Evolutionary conservation across 108 stramenopile genomes (phyloP).

Genomic region (Schizochytrium sp.): DNA sequence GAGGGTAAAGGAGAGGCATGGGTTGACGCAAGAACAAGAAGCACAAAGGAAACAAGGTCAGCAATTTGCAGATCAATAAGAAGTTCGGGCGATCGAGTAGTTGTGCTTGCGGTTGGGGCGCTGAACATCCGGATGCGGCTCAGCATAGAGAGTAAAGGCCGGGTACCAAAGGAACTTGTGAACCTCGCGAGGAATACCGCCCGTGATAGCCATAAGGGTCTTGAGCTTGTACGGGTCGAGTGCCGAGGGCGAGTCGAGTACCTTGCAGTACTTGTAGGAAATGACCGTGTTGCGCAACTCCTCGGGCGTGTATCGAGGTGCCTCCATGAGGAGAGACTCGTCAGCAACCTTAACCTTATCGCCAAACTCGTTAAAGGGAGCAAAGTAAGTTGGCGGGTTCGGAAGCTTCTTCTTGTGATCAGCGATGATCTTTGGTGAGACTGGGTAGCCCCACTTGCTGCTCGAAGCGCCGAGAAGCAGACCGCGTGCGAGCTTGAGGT

Average conservation of each 20-base stretch:
- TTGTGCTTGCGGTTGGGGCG: neutral
- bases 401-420: neutral
- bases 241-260: neutral
- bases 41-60: too few species aligned
- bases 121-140: neutral
- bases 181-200: neutral
- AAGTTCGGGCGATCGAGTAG: neutral
- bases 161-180: neutral
- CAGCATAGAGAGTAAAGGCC: neutral
- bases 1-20: too few species aligned
- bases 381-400: neutral
- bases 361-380: constrained; percentile 65
- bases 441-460: neutral
- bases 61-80: too few species aligned
- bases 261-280: neutral
- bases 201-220: neutral
- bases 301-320: neutral
- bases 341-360: constrained; percentile 81
- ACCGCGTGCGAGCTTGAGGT: neutral
- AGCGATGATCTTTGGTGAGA: neutral
- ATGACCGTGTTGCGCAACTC: neutral
- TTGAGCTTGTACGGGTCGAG: neutral
- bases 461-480: neutral
- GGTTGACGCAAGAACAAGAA: too few species aligned
- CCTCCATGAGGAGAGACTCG: constrained; percentile 88